Evolutionary conservation across 1,284 basidiomycete genomes (phyloP).

Genomic region (Pterula multifida): DNA sequence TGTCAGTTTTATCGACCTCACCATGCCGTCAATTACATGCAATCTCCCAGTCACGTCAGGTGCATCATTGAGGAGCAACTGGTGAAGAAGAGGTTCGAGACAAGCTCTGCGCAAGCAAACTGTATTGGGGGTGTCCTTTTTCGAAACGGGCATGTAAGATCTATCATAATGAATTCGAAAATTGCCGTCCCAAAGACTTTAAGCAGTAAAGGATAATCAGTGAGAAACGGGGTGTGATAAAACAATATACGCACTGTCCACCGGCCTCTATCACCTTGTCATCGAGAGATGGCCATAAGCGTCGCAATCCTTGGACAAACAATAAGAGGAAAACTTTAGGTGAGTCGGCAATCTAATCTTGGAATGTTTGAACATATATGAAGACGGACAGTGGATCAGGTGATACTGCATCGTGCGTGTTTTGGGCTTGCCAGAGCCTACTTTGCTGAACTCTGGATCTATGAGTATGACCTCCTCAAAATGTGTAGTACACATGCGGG

Average conservation of each 20-base stretch:
- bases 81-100: background rate
- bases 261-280: background rate
- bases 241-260: background rate
- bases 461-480: conserved; percentile 23
- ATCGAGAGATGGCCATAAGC: background rate
- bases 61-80: background rate
- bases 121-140: background rate
- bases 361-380: background rate
- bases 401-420: conserved; percentile 18
- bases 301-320: background rate
- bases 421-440: conserved; percentile 11
- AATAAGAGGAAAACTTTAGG: background rate
- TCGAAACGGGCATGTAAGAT: background rate
- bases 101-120: background rate
- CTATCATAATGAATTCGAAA: background rate
- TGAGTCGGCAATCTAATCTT: background rate
- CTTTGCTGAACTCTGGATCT: conserved; percentile 17
- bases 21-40: background rate
- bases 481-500: conserved; percentile 18
- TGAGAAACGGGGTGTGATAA: too few species aligned
- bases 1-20: background rate
- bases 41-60: background rate
- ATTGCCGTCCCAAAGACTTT: background rate
- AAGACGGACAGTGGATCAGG: conserved; percentile 11
- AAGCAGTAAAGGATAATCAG: too few species aligned